Conservation (phyloP, 495 filamentous ascomycete species). For the Penicillium taxi region DNA sequence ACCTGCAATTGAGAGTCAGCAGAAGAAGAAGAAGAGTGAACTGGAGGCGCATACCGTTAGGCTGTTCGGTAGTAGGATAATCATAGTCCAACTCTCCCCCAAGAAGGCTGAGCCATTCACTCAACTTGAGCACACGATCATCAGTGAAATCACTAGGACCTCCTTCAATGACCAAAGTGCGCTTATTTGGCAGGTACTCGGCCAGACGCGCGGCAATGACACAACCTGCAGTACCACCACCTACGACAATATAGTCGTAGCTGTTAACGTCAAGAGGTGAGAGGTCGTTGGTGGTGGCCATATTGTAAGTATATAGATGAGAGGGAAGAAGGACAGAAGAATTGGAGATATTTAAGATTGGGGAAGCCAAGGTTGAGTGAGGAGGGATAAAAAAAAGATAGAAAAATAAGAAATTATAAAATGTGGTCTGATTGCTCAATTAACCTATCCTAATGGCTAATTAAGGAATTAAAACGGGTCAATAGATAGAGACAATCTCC, state of each 20-base stretch:
- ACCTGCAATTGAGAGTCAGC: slow-evolving; percentile 35
- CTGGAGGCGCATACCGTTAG: slow-evolving; percentile 48
- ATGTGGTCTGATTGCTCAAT: not conserved
- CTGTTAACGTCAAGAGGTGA: slow-evolving; percentile 50
- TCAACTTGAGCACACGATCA: slow-evolving; percentile 64
- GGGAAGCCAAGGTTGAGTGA: too few species aligned
- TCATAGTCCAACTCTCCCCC: slow-evolving; percentile 81
- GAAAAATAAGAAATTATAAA: too few species aligned
- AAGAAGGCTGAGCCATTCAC: slow-evolving; percentile 69
- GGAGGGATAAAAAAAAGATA: not conserved
- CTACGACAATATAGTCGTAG: slow-evolving; percentile 83
- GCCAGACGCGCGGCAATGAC: slow-evolving; percentile 69
- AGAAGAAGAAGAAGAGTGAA: not conserved
- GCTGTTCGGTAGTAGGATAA: slow-evolving; percentile 78
- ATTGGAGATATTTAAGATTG: too few species aligned
- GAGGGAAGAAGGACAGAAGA: slow-evolving; percentile 1
- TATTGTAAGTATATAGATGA: slow-evolving; percentile 22
- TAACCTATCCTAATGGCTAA: too few species aligned
- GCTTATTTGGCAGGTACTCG: slow-evolving; percentile 58
- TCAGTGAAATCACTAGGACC: slow-evolving; percentile 56
- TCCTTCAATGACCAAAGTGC: slow-evolving; percentile 57
- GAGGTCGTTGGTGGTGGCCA: slow-evolving; percentile 54
- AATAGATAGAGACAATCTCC: too few species aligned
- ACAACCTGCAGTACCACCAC: slow-evolving; percentile 81
- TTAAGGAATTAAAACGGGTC: too few species aligned